Evolutionary conservation across 805 yeast species (phyloP).

Genomic region (Clavispora fructus): DNA sequence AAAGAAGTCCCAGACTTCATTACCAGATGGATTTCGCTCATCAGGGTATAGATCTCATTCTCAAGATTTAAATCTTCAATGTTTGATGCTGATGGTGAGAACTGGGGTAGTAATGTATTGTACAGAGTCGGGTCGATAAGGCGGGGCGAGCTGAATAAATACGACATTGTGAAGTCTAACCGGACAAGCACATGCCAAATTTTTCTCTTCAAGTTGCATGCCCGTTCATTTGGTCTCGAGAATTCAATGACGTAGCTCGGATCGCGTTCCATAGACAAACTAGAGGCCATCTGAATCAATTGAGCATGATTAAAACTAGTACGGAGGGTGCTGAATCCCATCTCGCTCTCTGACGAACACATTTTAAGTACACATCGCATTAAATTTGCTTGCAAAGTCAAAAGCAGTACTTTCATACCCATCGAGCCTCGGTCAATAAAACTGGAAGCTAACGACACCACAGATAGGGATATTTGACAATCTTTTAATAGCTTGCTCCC

Average conservation of each 20-base stretch:
- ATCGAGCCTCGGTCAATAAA: slow-evolving; percentile 9
- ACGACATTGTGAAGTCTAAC: slow-evolving; percentile 8
- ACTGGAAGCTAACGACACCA: slow-evolving; percentile 11
- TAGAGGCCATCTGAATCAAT: slow-evolving; percentile 9
- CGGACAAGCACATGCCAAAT: slow-evolving; percentile 13
- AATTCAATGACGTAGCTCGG: slow-evolving; percentile 8
- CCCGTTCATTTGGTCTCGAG: slow-evolving; percentile 6
- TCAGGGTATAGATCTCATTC: slow-evolving; percentile 1
- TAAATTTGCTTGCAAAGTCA: slow-evolving; percentile 16
- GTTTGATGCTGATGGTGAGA: slow-evolving; percentile 6
- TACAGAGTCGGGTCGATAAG: slow-evolving; percentile 2
- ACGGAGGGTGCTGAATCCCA: slow-evolving; percentile 6
- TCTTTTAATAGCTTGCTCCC: slow-evolving; percentile 5
- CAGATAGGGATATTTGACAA: slow-evolving; percentile 13
- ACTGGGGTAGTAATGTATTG: slow-evolving; percentile 9
- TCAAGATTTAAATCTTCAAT: slow-evolving; percentile 8
- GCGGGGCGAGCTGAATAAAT: slow-evolving; percentile 10
- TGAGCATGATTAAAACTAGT: slow-evolving; percentile 5
- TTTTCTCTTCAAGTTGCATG: slow-evolving; percentile 11
- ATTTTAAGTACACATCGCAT: slow-evolving; percentile 9
- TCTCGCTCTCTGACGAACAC: slow-evolving; percentile 14
- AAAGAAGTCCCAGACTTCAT: slow-evolving; percentile 6
- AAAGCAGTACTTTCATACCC: slow-evolving; percentile 7
- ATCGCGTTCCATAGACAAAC: slow-evolving; percentile 12
- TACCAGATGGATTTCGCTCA: slow-evolving; percentile 2